Conservation (phyloP, 768 basidiomycete species). For the Cubamyces sp. region DNA sequence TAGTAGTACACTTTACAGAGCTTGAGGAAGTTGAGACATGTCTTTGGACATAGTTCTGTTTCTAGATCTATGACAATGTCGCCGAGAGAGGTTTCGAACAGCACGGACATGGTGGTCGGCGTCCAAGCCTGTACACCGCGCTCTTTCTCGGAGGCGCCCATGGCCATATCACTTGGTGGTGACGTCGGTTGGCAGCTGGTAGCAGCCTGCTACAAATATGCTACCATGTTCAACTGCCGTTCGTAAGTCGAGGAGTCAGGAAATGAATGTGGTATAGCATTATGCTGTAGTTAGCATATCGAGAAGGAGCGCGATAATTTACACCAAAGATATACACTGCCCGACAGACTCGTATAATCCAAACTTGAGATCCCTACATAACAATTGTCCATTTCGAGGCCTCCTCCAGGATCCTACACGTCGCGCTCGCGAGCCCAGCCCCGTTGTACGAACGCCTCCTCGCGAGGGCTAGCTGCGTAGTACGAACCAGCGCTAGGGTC, state of each 20-base stretch:
- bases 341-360: not conserved
- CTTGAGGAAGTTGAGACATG: conserved; percentile 96
- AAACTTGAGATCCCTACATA: not conserved
- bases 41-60: conserved; percentile 86
- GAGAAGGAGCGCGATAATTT: conserved; percentile 15
- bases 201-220: not conserved
- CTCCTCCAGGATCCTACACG: not conserved
- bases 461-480: conserved; percentile 23
- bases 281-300: conserved; percentile 7
- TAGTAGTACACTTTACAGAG: conserved; percentile 98
- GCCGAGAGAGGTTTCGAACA: conserved; percentile 95
- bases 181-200: too few species aligned
- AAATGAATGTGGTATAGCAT: conserved; percentile 21
- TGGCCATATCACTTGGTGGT: too few species aligned
- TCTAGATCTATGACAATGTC: conserved; percentile 97
- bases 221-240: not conserved
- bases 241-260: not conserved
- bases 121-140: conserved; percentile 2
- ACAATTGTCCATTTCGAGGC: not conserved
- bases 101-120: conserved; percentile 75
- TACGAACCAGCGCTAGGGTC: conserved; percentile 16
- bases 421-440: conserved; percentile 25
- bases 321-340: conserved; percentile 17
- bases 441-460: conserved; percentile 25
- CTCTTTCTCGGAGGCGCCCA: too few species aligned